Evolutionary conservation across 805 yeast genomes (phyloP).

Genomic region (Yueomyces sp.): DNA sequence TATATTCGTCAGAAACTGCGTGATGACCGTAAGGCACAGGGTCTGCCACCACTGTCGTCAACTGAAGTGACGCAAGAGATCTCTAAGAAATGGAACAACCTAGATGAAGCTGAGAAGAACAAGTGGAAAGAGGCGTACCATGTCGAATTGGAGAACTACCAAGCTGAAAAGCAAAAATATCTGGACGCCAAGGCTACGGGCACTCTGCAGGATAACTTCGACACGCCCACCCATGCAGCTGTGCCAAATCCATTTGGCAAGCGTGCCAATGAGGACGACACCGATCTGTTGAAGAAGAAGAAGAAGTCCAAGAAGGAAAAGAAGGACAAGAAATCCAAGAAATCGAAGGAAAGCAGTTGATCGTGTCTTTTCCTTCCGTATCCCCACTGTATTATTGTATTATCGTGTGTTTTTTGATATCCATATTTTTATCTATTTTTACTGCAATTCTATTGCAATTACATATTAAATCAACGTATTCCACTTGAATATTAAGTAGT

Average conservation of each 20-base stretch:
- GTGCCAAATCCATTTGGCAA: conserved; percentile 29
- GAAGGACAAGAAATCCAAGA: background rate
- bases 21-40: conserved; percentile 47
- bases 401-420: no score
- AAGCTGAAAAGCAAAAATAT: conserved; percentile 32
- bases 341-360: no score
- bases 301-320: conserved; percentile 36
- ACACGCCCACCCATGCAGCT: conserved; percentile 27
- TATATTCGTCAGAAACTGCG: conserved; percentile 58
- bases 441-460: no score
- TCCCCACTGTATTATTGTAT: no score
- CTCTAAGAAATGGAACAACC: conserved; percentile 64
- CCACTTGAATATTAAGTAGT: no score
- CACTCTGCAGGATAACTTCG: conserved; percentile 11
- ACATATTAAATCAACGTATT: no score
- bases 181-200: conserved; percentile 33
- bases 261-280: conserved; percentile 26
- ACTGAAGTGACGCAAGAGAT: conserved; percentile 70
- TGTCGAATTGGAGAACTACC: conserved; percentile 32
- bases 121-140: conserved; percentile 52
- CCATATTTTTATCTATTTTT: no score
- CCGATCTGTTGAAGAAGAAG: conserved; percentile 30
- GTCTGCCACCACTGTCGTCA: conserved; percentile 52
- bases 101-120: conserved; percentile 56
- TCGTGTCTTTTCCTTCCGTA: no score